phyloP scores from a whole-genome alignment of 805 yeast genomes.

The Blastobotrys terrestris region DNA sequence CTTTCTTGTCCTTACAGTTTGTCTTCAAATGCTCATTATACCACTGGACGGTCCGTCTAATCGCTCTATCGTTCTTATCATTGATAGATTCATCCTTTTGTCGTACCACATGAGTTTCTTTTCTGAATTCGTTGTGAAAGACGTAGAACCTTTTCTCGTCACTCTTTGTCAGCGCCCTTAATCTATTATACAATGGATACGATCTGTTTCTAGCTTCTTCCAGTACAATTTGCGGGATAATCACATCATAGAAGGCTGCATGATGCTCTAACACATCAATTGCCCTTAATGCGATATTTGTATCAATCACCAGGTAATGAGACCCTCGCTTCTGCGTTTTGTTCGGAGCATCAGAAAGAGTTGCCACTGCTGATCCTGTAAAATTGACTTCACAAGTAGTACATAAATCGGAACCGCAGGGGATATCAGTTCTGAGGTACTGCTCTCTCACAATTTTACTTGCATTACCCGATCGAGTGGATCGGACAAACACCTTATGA shows the following conservation, averaged over 20 bases:
- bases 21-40: slow-evolving; percentile 56
- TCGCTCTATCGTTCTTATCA: slow-evolving; percentile 89
- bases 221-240: slow-evolving; percentile 89
- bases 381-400: slow-evolving; percentile 48
- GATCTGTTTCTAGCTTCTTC: slow-evolving; percentile 89
- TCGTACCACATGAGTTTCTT: slow-evolving; percentile 62
- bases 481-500: slow-evolving; percentile 79
- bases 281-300: slow-evolving; percentile 80
- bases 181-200: slow-evolving; percentile 78
- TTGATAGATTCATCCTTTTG: slow-evolving; percentile 64
- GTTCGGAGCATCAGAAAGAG: slow-evolving; percentile 57
- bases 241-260: slow-evolving; percentile 76
- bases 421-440: slow-evolving; percentile 85
- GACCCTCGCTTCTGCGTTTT: slow-evolving; percentile 42
- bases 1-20: slow-evolving; percentile 16
- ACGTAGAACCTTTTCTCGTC: slow-evolving; percentile 81
- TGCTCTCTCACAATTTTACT: slow-evolving; percentile 91
- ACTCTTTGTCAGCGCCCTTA: slow-evolving; percentile 64
- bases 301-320: slow-evolving; percentile 84
- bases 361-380: slow-evolving; percentile 61
- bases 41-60: slow-evolving; percentile 69
- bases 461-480: slow-evolving; percentile 70
- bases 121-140: slow-evolving; percentile 86
- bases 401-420: slow-evolving; percentile 78
- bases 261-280: slow-evolving; percentile 82